Conservation (phyloP, 2,329 filamentous ascomycete species). For the Cladosporium sp. region DNA sequence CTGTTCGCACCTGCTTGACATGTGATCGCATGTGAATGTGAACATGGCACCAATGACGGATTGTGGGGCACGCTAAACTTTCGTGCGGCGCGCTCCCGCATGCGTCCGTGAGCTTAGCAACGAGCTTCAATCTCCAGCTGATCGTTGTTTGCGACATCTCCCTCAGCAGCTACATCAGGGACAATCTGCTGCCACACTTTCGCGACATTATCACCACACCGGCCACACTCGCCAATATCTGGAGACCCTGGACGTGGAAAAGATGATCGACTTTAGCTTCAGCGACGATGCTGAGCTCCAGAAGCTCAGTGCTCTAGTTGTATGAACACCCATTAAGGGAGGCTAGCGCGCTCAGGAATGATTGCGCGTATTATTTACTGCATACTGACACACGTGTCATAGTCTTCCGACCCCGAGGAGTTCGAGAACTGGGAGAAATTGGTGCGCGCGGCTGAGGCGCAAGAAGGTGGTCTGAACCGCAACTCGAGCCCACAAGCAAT, state of each 20-base stretch:
- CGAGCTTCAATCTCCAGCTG: constrained; percentile 1
- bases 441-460: constrained; percentile 72
- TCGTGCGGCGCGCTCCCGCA: too few relatives aligned
- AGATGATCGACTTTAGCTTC: constrained; percentile 32
- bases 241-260: neutral
- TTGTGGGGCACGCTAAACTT: too few relatives aligned
- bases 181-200: neutral
- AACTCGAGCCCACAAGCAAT: constrained; percentile 96
- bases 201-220: neutral
- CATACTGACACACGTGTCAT: constrained; percentile 12
- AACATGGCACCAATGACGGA: too few relatives aligned
- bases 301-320: constrained; percentile 28
- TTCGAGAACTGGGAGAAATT: constrained; percentile 96
- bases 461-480: constrained; percentile 90
- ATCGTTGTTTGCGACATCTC: neutral
- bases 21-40: too few relatives aligned
- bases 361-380: neutral
- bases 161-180: neutral
- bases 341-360: neutral
- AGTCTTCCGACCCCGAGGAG: constrained; percentile 73
- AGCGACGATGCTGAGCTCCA: constrained; percentile 28
- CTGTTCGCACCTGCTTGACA: neutral
- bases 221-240: neutral
- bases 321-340: constrained; percentile 14
- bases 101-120: neutral